Percentiles rank a stretch among this genome's conserved stretches.
These are phyloP conservation scores for Talaromyces piceae DNA, from an alignment of 2,329 filamentous ascomycete species.

Conservation along the genomic window DNA sequence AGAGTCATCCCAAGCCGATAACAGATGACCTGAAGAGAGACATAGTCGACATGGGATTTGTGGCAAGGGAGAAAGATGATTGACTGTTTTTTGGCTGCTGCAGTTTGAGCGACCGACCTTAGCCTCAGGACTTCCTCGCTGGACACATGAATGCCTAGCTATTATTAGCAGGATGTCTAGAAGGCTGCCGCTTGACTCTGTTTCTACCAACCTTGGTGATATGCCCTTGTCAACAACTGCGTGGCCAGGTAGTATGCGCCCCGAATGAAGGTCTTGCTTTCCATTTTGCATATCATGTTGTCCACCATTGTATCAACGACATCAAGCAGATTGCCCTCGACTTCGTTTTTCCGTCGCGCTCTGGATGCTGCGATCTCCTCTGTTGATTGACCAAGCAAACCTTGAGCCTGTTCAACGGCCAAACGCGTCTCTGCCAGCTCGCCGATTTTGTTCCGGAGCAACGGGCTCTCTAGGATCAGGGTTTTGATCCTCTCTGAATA, in stretches of 20 bases:
- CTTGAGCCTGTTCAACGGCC: slow-evolving; percentile 67
- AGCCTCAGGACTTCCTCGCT: slow-evolving; percentile 86
- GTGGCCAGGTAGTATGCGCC: slow-evolving; percentile 84
- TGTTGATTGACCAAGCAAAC: slow-evolving; percentile 47
- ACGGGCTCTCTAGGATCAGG: slow-evolving; percentile 64
- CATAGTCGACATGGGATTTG: slow-evolving; percentile 91
- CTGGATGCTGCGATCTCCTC: slow-evolving; percentile 24
- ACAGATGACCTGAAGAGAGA: slow-evolving; percentile 89
- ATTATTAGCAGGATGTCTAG: slow-evolving; percentile 6
- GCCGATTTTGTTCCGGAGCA: slow-evolving; percentile 66
- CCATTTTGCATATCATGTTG: slow-evolving; percentile 98
- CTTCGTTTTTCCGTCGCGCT: slow-evolving; percentile 42
- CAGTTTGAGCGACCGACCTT: slow-evolving; percentile 71
- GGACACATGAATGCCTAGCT: slow-evolving; percentile 75
- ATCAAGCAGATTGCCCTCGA: slow-evolving; percentile 67
- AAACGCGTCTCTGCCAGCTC: slow-evolving; percentile 70
- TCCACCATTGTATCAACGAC: slow-evolving; percentile 83
- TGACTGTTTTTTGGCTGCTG: slow-evolving; percentile 80
- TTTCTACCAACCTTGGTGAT: slow-evolving; percentile 67
- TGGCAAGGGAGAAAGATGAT: slow-evolving; percentile 95
- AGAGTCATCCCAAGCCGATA: slow-evolving; percentile 84
- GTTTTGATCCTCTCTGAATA: slow-evolving; percentile 87
- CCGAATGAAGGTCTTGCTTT: slow-evolving; percentile 86
- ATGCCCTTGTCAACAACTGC: slow-evolving; percentile 83
- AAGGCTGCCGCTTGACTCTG: not conserved